Base-by-base conservation (phyloP, 257 asterid species). In the Solanum medicagineum region DNA sequence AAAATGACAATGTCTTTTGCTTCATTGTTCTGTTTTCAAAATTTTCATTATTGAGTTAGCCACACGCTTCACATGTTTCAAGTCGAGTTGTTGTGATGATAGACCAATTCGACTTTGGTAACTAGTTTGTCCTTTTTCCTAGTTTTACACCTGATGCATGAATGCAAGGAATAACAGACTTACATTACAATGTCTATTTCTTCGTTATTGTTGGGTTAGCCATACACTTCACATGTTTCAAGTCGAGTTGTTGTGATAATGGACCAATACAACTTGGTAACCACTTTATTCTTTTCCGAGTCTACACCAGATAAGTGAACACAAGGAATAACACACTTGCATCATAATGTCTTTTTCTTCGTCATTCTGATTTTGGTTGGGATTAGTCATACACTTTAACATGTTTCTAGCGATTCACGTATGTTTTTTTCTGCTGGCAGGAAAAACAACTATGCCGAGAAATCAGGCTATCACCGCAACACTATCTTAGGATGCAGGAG, bases 401-500 rank as follows among this genome's bases (percentile, higher is more conserved):
- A 69, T 69, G 79, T 69, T 69, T 69, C 53, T 17, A 7, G 29
- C 53, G 29, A 40, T 69, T 69, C 53, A 69, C 79, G 44, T 51
- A 22, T 51, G 24, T 44, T 15, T 10, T 51, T 77, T 77, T 77
- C 10, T 77, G 24, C 59, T 88, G 81, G 74, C 95, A 95, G 98
- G 99, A 95, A 95, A 93, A 88, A 84, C 93, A 91, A 75, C 92
- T 95, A 83, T 95, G 99, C 86, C 92, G 87, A 13, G 99, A 95
- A 86, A 91, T 90, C 81, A 87, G 92, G 84, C 83, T 95, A 86
- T 77, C 95, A 24, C 94, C 97, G 8, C 88, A 87, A 7, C 91
- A 94, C 86, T 95, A 94, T 86, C 93, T 94, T 87, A 90, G 91
- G 86, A 90, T 94, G 88, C 97, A 89, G 86, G 94, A 92, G 86